These are phyloP conservation scores for Helotiales sp. DNA, from an alignment of 2,329 filamentous ascomycete species.

Conservation along the genomic window DNA sequence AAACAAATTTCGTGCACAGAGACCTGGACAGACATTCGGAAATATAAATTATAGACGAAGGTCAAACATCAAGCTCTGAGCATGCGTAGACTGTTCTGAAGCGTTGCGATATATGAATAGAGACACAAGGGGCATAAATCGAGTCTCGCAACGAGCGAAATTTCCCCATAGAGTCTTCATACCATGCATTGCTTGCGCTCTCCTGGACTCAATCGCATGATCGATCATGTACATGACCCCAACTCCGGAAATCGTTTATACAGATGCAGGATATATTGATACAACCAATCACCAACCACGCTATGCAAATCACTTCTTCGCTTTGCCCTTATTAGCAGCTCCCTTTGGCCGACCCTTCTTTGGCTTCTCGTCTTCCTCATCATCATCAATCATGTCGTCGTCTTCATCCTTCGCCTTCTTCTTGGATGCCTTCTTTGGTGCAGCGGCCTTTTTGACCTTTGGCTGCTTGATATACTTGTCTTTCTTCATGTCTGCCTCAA, in stretches of 20 bases:
- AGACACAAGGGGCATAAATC: no score
- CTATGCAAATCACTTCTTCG: constrained; percentile 25
- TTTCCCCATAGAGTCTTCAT: no score
- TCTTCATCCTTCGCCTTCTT: constrained; percentile 26
- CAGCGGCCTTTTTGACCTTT: constrained; percentile 65
- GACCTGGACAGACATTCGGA: no score
- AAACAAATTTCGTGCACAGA: no score
- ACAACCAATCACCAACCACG: not conserved
- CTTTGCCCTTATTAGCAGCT: constrained; percentile 27
- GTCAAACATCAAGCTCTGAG: no score
- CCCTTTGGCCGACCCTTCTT: constrained; percentile 28
- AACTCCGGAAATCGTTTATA: not conserved
- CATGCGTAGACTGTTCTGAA: no score
- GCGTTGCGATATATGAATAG: no score
- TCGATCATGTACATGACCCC: not conserved
- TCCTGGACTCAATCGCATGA: not conserved
- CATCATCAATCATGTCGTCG: constrained; percentile 28
- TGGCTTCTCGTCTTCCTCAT: constrained; percentile 24
- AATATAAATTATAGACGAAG: no score
- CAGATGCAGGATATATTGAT: not conserved
- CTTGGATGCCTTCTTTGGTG: constrained; percentile 51
- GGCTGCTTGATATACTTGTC: constrained; percentile 96
- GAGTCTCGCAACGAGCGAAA: no score
- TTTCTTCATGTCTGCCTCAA: constrained; percentile 81
- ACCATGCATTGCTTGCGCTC: not conserved